Evolutionary conservation across 2,329 filamentous ascomycete species (phyloP).

Genomic region (Cladosporium halotolerans): DNA sequence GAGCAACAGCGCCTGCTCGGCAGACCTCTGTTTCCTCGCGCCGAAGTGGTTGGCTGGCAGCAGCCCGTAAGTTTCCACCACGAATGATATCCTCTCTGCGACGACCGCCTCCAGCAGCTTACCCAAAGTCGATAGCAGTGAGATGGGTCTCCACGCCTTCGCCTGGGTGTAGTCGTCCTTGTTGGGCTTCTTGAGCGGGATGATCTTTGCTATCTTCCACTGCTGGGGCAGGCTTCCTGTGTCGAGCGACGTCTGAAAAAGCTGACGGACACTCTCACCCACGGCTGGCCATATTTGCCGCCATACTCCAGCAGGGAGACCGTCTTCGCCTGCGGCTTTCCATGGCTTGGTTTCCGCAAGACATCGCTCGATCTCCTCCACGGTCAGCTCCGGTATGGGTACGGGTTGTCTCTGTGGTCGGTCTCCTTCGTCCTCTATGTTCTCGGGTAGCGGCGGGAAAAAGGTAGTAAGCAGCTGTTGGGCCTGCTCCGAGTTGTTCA

Average conservation of each 20-base stretch:
- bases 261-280: slow-evolving; percentile 17
- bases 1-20: too few relatives aligned
- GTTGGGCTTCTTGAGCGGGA: slow-evolving; percentile 23
- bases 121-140: too few relatives aligned
- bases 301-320: slow-evolving; percentile 18
- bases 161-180: slow-evolving; percentile 20
- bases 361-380: not conserved
- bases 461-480: not conserved
- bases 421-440: not conserved
- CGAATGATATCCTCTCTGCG: too few relatives aligned
- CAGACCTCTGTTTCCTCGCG: too few relatives aligned
- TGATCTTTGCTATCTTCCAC: slow-evolving; percentile 25
- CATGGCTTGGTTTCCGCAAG: not conserved
- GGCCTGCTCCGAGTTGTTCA: not conserved
- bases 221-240: slow-evolving; percentile 19
- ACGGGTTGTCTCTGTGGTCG: not conserved
- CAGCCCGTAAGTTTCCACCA: too few relatives aligned
- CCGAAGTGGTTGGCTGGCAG: too few relatives aligned
- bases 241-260: slow-evolving; percentile 18
- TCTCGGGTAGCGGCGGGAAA: not conserved
- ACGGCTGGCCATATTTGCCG: slow-evolving; percentile 21
- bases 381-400: not conserved
- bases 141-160: too few relatives aligned
- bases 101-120: too few relatives aligned
- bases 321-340: slow-evolving; percentile 15